These are phyloP conservation scores for Aspergillus sp. DNA, from an alignment of 2,329 filamentous ascomycete genomes.

Conservation along the genomic window DNA sequence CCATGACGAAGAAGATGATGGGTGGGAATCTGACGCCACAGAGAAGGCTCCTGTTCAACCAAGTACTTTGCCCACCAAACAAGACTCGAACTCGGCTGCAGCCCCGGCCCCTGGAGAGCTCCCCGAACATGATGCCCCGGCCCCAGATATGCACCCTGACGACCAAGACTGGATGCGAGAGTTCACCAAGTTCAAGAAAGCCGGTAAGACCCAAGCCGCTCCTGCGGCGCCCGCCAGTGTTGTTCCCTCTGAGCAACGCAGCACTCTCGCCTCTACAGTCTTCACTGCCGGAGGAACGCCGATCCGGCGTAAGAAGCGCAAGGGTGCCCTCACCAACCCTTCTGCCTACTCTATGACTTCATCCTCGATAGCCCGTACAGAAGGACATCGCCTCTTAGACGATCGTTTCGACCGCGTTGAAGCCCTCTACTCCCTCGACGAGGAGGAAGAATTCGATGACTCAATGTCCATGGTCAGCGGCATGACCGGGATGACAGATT, in stretches of 20 bases:
- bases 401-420: constrained; percentile 90
- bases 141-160: constrained; percentile 54
- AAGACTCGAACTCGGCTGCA: constrained; percentile 1
- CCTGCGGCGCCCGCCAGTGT: constrained; percentile 35
- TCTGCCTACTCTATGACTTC: constrained; percentile 91
- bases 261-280: constrained; percentile 45
- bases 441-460: constrained; percentile 53
- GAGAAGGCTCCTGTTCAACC: constrained; percentile 65
- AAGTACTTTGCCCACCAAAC: constrained; percentile 23
- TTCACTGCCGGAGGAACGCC: constrained; percentile 65
- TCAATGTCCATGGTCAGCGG: constrained; percentile 52
- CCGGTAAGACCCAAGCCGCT: constrained; percentile 52
- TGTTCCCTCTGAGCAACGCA: constrained; percentile 42
- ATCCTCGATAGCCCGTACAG: constrained; percentile 81
- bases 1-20: constrained; percentile 65
- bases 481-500: constrained; percentile 60
- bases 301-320: constrained; percentile 82
- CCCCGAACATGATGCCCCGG: constrained; percentile 37
- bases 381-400: constrained; percentile 81
- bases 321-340: constrained; percentile 84
- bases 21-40: constrained; percentile 94
- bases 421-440: constrained; percentile 70
- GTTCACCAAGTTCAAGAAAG: constrained; percentile 92
- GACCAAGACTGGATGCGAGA: constrained; percentile 87
- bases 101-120: constrained; percentile 30